A percentile compares a stretch with the other conserved stretches of the same genome.
Conservation (phyloP, 1,139 yeast species). For the Geotrichum candidum region DNA sequence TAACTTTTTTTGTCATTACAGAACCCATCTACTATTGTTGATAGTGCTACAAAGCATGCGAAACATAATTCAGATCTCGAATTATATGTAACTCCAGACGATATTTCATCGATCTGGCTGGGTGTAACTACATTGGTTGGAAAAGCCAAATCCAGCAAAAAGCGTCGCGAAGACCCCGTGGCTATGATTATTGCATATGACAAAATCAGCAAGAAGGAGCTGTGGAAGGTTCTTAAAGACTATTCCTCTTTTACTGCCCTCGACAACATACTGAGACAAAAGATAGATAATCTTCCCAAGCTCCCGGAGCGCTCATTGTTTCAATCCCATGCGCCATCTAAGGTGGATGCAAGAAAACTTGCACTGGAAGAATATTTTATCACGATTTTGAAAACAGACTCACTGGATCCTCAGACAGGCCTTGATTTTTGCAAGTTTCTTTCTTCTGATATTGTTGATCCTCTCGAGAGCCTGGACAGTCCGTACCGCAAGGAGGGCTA, state of each 20-base stretch:
- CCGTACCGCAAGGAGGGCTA: conserved; percentile 64
- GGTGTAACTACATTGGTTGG: conserved; percentile 50
- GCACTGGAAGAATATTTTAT: conserved; percentile 47
- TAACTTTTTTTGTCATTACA: neutral
- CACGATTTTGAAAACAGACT: conserved; percentile 47
- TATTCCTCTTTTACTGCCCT: conserved; percentile 50
- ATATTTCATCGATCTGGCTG: conserved; percentile 56
- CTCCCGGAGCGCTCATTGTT: conserved; percentile 56
- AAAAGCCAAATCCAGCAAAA: conserved; percentile 31
- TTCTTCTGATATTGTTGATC: conserved; percentile 62
- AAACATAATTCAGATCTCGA: neutral
- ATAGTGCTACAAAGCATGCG: neutral
- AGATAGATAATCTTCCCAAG: conserved; percentile 44
- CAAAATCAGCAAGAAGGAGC: conserved; percentile 51
- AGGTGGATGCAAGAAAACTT: conserved; percentile 56
- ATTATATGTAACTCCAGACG: conserved; percentile 60
- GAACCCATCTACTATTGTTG: neutral
- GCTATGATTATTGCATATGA: conserved; percentile 60
- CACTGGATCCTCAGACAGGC: conserved; percentile 51
- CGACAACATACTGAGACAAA: conserved; percentile 52
- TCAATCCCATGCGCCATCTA: conserved; percentile 53
- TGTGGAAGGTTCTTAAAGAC: conserved; percentile 67
- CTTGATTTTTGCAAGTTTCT: conserved; percentile 57
- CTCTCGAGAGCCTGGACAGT: conserved; percentile 53
- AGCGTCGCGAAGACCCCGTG: conserved; percentile 47